A percentile compares a stretch with the other conserved stretches of the same genome.
phyloP scores from a whole-genome alignment of 2,329 filamentous ascomycete species.

The Thyridium curvatum region DNA sequence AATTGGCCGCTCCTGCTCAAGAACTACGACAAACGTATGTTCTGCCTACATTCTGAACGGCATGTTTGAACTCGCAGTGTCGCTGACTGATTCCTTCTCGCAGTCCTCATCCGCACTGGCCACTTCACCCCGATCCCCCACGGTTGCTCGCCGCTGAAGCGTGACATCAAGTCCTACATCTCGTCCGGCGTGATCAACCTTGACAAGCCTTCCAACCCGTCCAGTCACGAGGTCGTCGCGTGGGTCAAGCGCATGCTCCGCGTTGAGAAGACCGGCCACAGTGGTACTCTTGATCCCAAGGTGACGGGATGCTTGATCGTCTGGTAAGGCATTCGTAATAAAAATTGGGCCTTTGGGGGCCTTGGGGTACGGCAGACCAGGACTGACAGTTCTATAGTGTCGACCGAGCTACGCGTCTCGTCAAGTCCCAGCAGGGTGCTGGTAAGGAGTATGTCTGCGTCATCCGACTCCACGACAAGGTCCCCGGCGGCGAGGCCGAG shows the following conservation, averaged over 20 bases:
- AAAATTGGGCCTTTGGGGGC: no score
- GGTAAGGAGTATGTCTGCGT: conserved; percentile 99
- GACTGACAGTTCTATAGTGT: conserved; percentile 35
- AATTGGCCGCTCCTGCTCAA: conserved; percentile 91
- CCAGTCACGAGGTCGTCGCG: conserved; percentile 96
- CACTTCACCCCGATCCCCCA: conserved; percentile 96
- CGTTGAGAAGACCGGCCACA: conserved; percentile 97
- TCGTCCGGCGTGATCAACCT: conserved; percentile 98
- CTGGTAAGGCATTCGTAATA: conserved; percentile 10
- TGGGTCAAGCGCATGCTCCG: conserved; percentile 98
- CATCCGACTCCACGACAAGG: conserved; percentile 89
- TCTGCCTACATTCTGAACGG: neutral
- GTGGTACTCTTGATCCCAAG: conserved; percentile 95
- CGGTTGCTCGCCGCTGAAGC: conserved; percentile 84
- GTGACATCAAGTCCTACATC: conserved; percentile 95
- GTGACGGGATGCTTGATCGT: conserved; percentile 54
- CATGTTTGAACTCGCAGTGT: neutral
- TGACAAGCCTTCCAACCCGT: conserved; percentile 95
- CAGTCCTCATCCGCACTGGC: conserved; percentile 86
- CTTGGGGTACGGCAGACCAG: no score
- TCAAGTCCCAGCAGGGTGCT: conserved; percentile 97
- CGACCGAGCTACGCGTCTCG: conserved; percentile 91
- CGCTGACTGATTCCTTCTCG: conserved; percentile 15
- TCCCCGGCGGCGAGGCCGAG: conserved; percentile 87
- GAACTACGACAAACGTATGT: conserved; percentile 88